Percentiles rank a stretch among this genome's conserved stretches.
These are phyloP conservation scores for Daedalea quercina DNA, from an alignment of 768 basidiomycete genomes.

Conservation along the genomic window DNA sequence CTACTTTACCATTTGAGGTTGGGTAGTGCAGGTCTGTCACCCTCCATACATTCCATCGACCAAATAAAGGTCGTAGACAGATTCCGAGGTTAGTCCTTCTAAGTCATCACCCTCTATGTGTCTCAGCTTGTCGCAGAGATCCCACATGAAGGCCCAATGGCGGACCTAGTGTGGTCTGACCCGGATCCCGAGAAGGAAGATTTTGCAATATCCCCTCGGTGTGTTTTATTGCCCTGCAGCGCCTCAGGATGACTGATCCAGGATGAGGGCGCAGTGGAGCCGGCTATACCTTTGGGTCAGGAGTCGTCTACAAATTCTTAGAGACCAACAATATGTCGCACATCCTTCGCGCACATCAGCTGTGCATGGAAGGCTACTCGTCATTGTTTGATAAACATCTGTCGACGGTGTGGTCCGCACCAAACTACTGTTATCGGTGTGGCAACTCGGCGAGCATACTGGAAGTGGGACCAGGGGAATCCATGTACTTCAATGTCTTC, in stretches of 20 bases:
- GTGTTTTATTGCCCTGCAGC: conserved; percentile 1
- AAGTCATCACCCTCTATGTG: conserved; percentile 9
- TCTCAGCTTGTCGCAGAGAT: conserved; percentile 56
- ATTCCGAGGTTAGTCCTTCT: conserved; percentile 66
- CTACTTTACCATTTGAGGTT: conserved; percentile 2
- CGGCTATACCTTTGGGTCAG: conserved; percentile 97
- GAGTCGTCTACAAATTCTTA: conserved; percentile 96
- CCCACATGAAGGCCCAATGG: conserved; percentile 99
- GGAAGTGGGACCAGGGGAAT: conserved; percentile 86
- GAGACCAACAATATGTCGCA: conserved; percentile 95
- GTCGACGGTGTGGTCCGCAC: conserved; percentile 97
- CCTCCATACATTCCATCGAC: conserved; percentile 98
- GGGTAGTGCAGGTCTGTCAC: conserved; percentile 68
- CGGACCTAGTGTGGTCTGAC: conserved; percentile 99
- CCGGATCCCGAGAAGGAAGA: conserved; percentile 99
- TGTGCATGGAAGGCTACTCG: conserved; percentile 99
- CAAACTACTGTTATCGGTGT: conserved; percentile 98
- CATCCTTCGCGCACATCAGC: conserved; percentile 95
- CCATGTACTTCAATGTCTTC: conserved; percentile 95
- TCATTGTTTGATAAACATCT: conserved; percentile 95
- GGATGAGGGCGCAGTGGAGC: conserved; percentile 60
- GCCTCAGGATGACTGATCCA: background rate
- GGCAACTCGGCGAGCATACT: conserved; percentile 96
- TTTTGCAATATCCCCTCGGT: conserved; percentile 98
- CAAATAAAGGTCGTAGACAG: conserved; percentile 99